Base-by-base conservation (phyloP, 139 green algal genomes). In the Micractinium conductrix region DNA sequence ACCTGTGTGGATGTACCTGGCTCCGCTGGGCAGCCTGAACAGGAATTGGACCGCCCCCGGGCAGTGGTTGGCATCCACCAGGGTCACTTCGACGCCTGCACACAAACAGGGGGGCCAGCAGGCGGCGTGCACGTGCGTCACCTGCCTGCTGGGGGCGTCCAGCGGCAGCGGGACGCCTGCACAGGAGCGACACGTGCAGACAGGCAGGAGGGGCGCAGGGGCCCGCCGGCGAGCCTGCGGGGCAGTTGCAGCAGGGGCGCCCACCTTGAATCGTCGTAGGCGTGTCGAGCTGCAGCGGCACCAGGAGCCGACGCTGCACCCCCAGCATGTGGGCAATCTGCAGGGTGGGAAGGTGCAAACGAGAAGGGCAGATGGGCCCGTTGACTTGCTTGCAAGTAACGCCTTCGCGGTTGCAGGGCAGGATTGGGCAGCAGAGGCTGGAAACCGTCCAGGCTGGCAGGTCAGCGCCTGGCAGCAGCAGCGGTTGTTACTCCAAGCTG, bases 21-120 rank as follows among this genome's bases (percentile, higher is more conserved):
- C 63, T 4, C 89, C 90, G 42, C 87, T 85, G 9, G 88, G 86
- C 79, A 96, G 78, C 19, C 84, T 53, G 79, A 98, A 97, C 28
- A 98, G 89, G 43, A 98, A 88, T 87, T 95, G 94, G 30, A 92
- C 89, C 1, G 92, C 89, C 0, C 94, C 94, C 17, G 93, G 93
- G 84, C 94, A 97, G 86, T 97, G 94, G 79, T 97, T 97, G 74
- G 94, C 94, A 43, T 93, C 87, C 43, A 84, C 85, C 48, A 96
- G 88, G 1, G 88, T 93, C 35, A 98, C 95, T 42, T 91, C 75
- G 37, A 97, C 90, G 21, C 78, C 65, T 84, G 78, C 30, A 43
- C 12, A 69, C 4, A 10, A 24, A 21, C 30, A 43, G 44, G 28
- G 28, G 19, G 37, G 21, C 33, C 10, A 53, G 19, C 3, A 14